Evolutionary conservation across 106 monocot genomes (phyloP).

Genomic region (Allium sativum): DNA sequence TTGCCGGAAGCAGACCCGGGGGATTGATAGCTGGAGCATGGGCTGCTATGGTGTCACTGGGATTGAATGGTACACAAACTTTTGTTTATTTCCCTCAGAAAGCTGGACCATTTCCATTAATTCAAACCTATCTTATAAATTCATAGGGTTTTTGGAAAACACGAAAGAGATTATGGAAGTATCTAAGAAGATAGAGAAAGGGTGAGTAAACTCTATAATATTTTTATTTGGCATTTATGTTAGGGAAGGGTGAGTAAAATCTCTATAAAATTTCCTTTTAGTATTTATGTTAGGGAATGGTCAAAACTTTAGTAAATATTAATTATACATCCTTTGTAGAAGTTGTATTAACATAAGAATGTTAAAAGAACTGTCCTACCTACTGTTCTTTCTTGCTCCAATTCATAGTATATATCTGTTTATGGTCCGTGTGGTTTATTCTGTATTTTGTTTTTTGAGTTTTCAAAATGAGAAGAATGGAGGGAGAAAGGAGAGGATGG

Average conservation of each 20-base stretch:
- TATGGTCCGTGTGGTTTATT: too few relatives aligned
- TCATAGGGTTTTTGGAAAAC: constrained; percentile 83
- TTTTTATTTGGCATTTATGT: too few relatives aligned
- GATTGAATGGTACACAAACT: constrained; percentile 49
- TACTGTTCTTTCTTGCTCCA: too few relatives aligned
- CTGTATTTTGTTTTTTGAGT: too few relatives aligned
- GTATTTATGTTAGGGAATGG: too few relatives aligned
- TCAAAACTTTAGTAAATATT: too few relatives aligned
- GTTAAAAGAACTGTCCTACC: too few relatives aligned
- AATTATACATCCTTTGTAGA: too few relatives aligned
- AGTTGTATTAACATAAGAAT: too few relatives aligned
- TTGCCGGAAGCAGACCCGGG: constrained; percentile 95
- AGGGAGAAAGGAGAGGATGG: too few relatives aligned
- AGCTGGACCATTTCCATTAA: background rate
- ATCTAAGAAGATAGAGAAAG: constrained; percentile 76
- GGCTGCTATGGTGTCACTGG: constrained; percentile 96
- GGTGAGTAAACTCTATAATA: constrained; percentile 25
- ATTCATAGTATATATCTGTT: too few relatives aligned
- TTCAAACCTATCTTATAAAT: background rate
- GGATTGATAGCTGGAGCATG: constrained; percentile 96
- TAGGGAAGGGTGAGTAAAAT: background rate
- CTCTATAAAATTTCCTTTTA: background rate
- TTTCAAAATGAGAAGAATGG: too few relatives aligned
- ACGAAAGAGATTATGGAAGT: constrained; percentile 85
- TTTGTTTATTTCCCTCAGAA: background rate